Conservation (phyloP, 768 basidiomycete species). For the Lanmaoa pseudosensibilis region DNA sequence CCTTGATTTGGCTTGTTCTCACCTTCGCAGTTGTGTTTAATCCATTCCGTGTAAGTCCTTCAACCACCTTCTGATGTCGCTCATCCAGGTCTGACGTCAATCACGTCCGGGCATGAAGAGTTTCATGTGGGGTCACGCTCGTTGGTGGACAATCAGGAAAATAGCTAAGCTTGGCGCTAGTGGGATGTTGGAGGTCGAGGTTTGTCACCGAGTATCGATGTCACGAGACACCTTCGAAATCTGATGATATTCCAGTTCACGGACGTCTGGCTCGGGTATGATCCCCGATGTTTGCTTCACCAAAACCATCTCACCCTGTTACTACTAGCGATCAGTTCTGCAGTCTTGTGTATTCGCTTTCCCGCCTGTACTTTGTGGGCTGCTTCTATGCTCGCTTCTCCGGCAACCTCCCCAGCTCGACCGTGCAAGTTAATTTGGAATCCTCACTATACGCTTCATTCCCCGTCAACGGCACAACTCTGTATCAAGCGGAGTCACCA, state of each 20-base stretch:
- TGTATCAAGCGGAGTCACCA: neutral
- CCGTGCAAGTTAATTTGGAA: neutral
- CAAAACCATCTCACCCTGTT: slow-evolving; percentile 6
- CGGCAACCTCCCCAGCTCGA: neutral
- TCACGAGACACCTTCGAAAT: neutral
- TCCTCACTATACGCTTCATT: neutral
- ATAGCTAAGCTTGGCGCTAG: slow-evolving; percentile 63
- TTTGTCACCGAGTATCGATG: slow-evolving; percentile 26
- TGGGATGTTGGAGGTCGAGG: slow-evolving; percentile 75
- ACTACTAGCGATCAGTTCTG: slow-evolving; percentile 72
- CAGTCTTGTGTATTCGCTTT: slow-evolving; percentile 73
- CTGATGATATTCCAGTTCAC: slow-evolving; percentile 51
- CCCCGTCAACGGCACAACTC: neutral
- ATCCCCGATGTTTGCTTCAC: neutral
- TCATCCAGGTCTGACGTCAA: neutral
- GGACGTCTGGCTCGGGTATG: slow-evolving; percentile 89
- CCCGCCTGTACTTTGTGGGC: slow-evolving; percentile 68
- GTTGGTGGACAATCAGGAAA: slow-evolving; percentile 80
- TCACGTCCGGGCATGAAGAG: slow-evolving; percentile 48
- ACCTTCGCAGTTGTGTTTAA: slow-evolving; percentile 61
- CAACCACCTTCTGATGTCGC: too few species aligned
- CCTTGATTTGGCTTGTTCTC: slow-evolving; percentile 77
- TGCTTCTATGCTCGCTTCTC: slow-evolving; percentile 59
- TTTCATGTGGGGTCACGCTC: slow-evolving; percentile 29
- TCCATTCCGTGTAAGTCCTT: slow-evolving; percentile 63